These are phyloP conservation scores for Colletotrichum australisinense DNA, from an alignment of 2,329 filamentous ascomycete species.

Conservation along the genomic window DNA sequence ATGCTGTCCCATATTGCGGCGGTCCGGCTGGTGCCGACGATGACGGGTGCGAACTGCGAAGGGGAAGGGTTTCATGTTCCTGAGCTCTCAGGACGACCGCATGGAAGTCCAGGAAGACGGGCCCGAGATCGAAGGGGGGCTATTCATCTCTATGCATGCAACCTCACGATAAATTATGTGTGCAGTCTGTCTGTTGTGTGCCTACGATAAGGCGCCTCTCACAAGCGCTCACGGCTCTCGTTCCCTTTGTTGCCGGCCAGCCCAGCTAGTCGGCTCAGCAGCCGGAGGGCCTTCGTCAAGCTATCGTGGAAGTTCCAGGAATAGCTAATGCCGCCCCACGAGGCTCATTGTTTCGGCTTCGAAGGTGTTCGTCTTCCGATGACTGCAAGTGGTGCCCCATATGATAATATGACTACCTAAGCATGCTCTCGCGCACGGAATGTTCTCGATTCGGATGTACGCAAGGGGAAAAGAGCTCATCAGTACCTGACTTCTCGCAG, in stretches of 20 bases:
- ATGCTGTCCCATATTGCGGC: slow-evolving; percentile 3
- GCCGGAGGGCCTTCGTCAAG: slow-evolving; percentile 1
- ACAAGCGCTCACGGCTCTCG: slow-evolving; percentile 2
- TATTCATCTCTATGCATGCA: slow-evolving; percentile 11
- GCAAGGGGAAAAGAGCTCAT: not conserved
- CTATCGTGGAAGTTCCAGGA: not conserved
- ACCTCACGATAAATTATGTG: slow-evolving; percentile 12
- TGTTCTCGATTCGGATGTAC: not conserved
- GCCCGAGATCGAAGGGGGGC: slow-evolving; percentile 23
- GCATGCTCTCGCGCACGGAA: not conserved
- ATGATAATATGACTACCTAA: not conserved
- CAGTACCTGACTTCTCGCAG: not conserved
- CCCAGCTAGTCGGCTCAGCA: slow-evolving; percentile 20
- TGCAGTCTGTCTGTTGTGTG: not conserved
- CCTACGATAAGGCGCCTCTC: not conserved
- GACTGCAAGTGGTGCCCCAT: not conserved
- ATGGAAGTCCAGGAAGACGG: slow-evolving; percentile 12
- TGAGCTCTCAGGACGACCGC: not conserved
- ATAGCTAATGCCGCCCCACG: not conserved
- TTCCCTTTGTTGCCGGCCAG: slow-evolving; percentile 30
- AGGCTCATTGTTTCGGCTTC: not conserved
- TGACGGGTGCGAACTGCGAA: not conserved
- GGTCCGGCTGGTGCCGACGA: slow-evolving; percentile 19
- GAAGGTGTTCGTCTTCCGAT: not conserved
- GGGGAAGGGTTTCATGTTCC: not conserved